Evolutionary conservation across 352 stramenopile genomes (phyloP).

Genomic region (Globisporangium paddicum): DNA sequence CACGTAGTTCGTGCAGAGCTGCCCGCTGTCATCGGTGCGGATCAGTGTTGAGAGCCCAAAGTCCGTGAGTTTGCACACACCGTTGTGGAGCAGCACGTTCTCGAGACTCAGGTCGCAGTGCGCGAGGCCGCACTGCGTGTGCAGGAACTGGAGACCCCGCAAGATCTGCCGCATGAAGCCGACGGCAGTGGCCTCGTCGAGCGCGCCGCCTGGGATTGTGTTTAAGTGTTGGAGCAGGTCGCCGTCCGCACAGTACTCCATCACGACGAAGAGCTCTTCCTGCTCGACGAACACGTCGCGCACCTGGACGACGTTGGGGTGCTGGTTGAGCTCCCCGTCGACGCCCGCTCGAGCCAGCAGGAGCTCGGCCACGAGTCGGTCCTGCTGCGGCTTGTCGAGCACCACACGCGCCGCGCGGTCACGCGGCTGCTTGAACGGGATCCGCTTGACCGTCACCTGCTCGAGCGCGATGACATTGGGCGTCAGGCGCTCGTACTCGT

Average conservation of each 20-base stretch:
- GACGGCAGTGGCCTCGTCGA: slow-evolving; percentile 14
- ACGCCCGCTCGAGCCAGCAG: too few species aligned
- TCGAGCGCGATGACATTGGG: background rate
- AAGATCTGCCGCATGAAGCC: slow-evolving; percentile 24
- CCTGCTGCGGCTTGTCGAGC: too few species aligned
- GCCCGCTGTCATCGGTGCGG: slow-evolving; percentile 24
- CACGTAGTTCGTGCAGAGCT: slow-evolving; percentile 20
- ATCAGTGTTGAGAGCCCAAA: slow-evolving; percentile 24
- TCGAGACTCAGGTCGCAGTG: slow-evolving; percentile 31
- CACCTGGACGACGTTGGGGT: too few species aligned
- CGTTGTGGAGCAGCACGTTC: slow-evolving; percentile 25
- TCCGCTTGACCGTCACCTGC: slow-evolving; percentile 26
- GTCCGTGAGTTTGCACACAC: slow-evolving; percentile 31
- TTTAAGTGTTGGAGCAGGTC: slow-evolving; percentile 24
- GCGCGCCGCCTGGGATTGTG: background rate
- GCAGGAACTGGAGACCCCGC: slow-evolving; percentile 21
- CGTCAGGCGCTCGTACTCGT: slow-evolving; percentile 17
- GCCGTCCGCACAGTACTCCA: slow-evolving; percentile 33
- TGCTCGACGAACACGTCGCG: background rate
- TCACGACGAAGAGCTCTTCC: slow-evolving; percentile 20
- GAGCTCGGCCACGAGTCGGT: too few species aligned
- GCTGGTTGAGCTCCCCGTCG: too few species aligned
- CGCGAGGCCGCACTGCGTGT: slow-evolving; percentile 18
- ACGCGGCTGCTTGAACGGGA: slow-evolving; percentile 4
- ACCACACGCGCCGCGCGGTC: too few species aligned